These are phyloP conservation scores for Ascochyta koolunga DNA, from an alignment of 2,329 filamentous ascomycete genomes.

Conservation along the genomic window DNA sequence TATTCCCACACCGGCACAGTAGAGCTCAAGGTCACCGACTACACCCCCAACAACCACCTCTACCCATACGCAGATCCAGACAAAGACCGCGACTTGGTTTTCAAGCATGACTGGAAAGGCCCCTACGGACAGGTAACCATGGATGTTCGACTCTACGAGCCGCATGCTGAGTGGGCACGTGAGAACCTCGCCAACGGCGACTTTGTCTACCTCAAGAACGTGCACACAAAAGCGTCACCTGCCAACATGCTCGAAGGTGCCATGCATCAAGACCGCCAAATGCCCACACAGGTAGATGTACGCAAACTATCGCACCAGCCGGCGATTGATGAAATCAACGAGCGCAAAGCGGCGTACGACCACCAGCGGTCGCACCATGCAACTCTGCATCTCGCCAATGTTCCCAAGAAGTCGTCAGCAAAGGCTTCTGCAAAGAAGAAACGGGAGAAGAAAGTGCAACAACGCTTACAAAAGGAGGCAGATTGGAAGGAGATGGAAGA, in stretches of 20 bases:
- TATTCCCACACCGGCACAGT: slow-evolving; percentile 44
- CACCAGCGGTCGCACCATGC: slow-evolving; percentile 22
- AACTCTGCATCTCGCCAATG: slow-evolving; percentile 20
- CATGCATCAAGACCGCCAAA: slow-evolving; percentile 66
- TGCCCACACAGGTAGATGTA: slow-evolving; percentile 64
- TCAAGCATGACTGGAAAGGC: slow-evolving; percentile 66
- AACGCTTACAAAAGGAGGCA: slow-evolving; percentile 43
- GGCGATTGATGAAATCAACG: slow-evolving; percentile 45
- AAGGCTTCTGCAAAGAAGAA: slow-evolving; percentile 44
- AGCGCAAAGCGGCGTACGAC: slow-evolving; percentile 70
- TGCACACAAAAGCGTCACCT: slow-evolving; percentile 67
- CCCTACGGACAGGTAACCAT: slow-evolving; percentile 76
- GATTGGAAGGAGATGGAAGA: slow-evolving; percentile 32
- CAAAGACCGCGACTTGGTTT: slow-evolving; percentile 26
- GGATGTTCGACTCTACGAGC: slow-evolving; percentile 72
- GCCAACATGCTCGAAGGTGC: slow-evolving; percentile 71
- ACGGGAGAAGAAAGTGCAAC: slow-evolving; percentile 44
- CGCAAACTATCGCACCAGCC: slow-evolving; percentile 26
- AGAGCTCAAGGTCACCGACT: slow-evolving; percentile 35
- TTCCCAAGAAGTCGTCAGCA: slow-evolving; percentile 26
- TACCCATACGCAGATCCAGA: slow-evolving; percentile 58
- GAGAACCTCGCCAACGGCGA: slow-evolving; percentile 62
- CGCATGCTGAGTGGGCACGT: slow-evolving; percentile 67
- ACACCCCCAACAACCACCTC: slow-evolving; percentile 62
- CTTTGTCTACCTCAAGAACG: slow-evolving; percentile 72